A percentile compares a stretch with the other conserved stretches of the same genome.
Evolutionary conservation across 169 alveolate genomes (phyloP).

Genomic region (Perkinsus olseni): DNA sequence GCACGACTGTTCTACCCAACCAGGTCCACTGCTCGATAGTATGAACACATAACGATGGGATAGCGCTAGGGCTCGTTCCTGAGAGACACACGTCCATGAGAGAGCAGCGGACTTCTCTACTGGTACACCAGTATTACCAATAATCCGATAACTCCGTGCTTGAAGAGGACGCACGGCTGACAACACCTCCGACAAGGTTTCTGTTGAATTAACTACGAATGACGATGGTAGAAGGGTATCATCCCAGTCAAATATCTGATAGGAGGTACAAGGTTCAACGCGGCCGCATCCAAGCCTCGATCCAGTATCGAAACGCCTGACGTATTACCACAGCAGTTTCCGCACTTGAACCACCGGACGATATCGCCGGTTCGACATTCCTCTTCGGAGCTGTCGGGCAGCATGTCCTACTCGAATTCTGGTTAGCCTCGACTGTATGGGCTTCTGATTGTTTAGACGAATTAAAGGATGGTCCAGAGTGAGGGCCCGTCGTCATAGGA

Average conservation of each 20-base stretch:
- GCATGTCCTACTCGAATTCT: no score
- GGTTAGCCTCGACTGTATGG: no score
- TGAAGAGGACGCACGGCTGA: not conserved
- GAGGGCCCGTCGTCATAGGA: no score
- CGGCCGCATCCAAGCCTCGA: no score
- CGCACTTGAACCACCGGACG: no score
- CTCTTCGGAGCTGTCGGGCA: no score
- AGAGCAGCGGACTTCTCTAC: not conserved
- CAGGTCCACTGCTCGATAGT: not conserved
- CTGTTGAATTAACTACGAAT: not conserved
- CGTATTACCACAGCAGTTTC: no score
- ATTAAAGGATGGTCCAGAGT: no score
- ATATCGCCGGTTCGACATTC: no score
- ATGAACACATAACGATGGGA: not conserved
- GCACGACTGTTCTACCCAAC: not conserved
- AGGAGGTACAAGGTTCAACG: no score
- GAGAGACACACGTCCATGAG: not conserved
- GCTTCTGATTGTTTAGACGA: no score
- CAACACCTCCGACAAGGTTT: not conserved
- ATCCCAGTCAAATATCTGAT: not conserved
- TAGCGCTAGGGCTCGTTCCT: not conserved
- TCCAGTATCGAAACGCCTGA: no score
- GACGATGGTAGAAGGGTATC: not conserved
- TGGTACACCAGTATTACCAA: not conserved
- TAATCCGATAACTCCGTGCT: not conserved